phyloP scores from a whole-genome alignment of 2,329 filamentous ascomycete species.

The Bisporella sp. region DNA sequence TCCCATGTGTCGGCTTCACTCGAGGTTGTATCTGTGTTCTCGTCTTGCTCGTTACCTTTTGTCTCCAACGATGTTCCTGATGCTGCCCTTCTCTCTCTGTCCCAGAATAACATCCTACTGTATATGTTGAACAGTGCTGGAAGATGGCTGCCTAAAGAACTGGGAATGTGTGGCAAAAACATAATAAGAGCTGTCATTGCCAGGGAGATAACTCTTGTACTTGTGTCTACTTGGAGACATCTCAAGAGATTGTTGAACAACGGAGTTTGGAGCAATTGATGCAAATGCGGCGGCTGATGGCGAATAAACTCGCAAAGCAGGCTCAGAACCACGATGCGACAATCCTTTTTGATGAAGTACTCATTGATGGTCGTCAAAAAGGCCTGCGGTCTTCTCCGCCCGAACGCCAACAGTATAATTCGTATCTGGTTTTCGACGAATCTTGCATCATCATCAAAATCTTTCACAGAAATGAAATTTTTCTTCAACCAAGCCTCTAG shows the following conservation, averaged over 20 bases:
- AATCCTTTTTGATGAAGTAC: constrained; percentile 56
- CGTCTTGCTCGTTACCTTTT: constrained; percentile 7
- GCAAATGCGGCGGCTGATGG: constrained; percentile 71
- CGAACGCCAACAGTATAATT: constrained; percentile 37
- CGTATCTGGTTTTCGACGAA: constrained; percentile 38
- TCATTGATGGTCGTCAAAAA: constrained; percentile 60
- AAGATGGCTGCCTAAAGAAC: constrained; percentile 59
- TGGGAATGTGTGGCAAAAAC: constrained; percentile 76
- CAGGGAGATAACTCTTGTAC: constrained; percentile 68
- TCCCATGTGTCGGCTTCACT: constrained; percentile 51
- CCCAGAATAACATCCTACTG: constrained; percentile 73
- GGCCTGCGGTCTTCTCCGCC: constrained; percentile 64
- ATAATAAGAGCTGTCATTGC: constrained; percentile 71
- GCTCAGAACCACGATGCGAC: constrained; percentile 56
- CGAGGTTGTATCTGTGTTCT: constrained; percentile 29
- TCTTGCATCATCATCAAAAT: constrained; percentile 35
- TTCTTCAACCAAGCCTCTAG: constrained; percentile 51
- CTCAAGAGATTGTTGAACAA: constrained; percentile 65
- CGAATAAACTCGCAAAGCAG: constrained; percentile 68
- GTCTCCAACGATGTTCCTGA: background rate
- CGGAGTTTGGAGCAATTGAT: constrained; percentile 63
- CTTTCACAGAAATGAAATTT: constrained; percentile 29
- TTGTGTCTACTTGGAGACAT: constrained; percentile 71
- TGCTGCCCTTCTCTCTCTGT: constrained; percentile 31
- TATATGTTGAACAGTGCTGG: constrained; percentile 77